These are phyloP conservation scores for Cladophialophora chaetospira DNA, from an alignment of 2,329 filamentous ascomycete species.

Conservation along the genomic window DNA sequence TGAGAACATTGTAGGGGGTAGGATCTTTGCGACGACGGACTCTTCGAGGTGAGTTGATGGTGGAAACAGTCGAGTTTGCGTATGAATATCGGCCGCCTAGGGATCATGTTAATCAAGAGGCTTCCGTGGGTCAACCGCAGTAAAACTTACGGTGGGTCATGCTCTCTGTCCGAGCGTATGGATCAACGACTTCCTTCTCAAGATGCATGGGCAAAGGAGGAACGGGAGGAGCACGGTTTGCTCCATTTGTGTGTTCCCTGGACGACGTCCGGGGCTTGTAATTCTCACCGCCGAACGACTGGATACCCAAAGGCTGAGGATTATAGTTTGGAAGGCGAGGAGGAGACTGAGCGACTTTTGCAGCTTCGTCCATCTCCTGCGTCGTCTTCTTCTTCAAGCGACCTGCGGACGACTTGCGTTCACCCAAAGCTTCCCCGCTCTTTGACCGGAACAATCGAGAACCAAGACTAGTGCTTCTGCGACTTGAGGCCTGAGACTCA, in stretches of 20 bases:
- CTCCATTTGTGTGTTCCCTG: constrained; percentile 23
- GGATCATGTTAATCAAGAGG: constrained; percentile 6
- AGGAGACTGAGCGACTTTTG: constrained; percentile 26
- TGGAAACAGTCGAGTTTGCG: constrained; percentile 85
- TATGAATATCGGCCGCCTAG: constrained; percentile 82
- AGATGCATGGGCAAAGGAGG: constrained; percentile 27
- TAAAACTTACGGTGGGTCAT: constrained; percentile 77
- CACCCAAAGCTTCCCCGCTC: constrained; percentile 31
- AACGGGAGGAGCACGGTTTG: constrained; percentile 24
- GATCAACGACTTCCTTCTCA: constrained; percentile 53
- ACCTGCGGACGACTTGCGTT: constrained; percentile 27
- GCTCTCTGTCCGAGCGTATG: constrained; percentile 83
- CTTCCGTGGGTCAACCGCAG: background rate
- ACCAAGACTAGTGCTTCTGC: constrained; percentile 30
- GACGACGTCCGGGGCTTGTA: constrained; percentile 24
- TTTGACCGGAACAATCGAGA: constrained; percentile 32
- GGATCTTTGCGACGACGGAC: constrained; percentile 95
- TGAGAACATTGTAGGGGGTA: constrained; percentile 93
- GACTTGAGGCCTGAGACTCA: constrained; percentile 28
- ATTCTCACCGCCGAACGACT: constrained; percentile 31
- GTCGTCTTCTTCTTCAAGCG: constrained; percentile 32
- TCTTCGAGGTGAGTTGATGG: constrained; percentile 87
- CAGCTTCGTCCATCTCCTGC: constrained; percentile 25
- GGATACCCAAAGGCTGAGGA: constrained; percentile 30
- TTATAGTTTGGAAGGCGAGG: constrained; percentile 29